phyloP scores from a whole-genome alignment of 2,329 filamentous ascomycete genomes.

The Neonectria neomacrospora region DNA sequence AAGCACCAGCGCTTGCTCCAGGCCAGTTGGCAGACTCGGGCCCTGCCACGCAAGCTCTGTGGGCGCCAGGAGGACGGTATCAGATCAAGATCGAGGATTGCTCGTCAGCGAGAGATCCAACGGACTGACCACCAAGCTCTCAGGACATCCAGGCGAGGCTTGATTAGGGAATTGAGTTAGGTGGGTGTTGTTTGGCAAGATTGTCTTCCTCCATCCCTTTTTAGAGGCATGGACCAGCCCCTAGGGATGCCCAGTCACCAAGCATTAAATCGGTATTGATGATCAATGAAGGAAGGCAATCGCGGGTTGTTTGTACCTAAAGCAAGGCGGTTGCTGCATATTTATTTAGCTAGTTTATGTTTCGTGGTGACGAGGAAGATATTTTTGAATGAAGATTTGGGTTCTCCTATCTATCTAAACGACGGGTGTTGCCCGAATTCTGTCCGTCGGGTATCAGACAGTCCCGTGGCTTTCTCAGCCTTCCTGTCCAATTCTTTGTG shows the following conservation, averaged over 20 bases:
- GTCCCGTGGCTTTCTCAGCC: slow-evolving; percentile 25
- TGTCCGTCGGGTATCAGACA: slow-evolving; percentile 7
- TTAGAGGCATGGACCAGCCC: no score
- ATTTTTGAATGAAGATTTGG: slow-evolving; percentile 11
- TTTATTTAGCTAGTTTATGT: not conserved
- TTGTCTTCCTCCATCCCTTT: no score
- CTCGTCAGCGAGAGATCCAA: not conserved
- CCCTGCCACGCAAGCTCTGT: not conserved
- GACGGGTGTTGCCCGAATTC: slow-evolving; percentile 16
- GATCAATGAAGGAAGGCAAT: not conserved
- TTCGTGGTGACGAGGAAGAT: no score
- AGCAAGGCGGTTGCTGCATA: not conserved
- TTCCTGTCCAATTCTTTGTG: slow-evolving; percentile 13
- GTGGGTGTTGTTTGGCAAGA: not conserved
- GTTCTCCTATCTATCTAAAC: slow-evolving; percentile 26
- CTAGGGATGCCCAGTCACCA: no score
- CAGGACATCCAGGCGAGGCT: not conserved
- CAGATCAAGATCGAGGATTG: not conserved
- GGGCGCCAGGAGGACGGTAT: not conserved
- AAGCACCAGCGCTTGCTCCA: no score
- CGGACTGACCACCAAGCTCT: not conserved
- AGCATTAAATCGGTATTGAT: no score
- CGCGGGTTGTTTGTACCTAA: not conserved
- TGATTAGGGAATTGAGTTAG: not conserved
- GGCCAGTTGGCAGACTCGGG: no score